phyloP scores from a whole-genome alignment of 148 eudicot genomes.

The Rheum nobile region DNA sequence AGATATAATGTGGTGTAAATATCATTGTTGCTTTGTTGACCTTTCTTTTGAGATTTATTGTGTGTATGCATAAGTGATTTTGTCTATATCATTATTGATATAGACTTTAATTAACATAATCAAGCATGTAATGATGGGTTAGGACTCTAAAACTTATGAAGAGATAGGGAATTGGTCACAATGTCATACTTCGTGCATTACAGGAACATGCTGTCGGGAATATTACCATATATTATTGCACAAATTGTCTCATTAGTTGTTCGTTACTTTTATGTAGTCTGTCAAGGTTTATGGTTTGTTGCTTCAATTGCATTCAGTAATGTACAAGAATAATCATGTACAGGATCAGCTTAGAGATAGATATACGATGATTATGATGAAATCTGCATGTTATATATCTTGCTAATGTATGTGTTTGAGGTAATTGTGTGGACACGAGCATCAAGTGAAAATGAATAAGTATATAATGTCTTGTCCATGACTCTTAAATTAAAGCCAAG shows the following conservation, averaged over 20 bases:
- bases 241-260: background rate
- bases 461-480: background rate
- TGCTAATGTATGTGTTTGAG: background rate
- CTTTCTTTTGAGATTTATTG: too few relatives aligned
- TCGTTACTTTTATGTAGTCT: background rate
- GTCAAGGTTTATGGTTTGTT: background rate
- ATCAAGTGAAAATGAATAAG: background rate
- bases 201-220: background rate
- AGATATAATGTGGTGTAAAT: too few relatives aligned
- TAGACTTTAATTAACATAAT: too few relatives aligned
- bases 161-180: background rate
- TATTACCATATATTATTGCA: background rate
- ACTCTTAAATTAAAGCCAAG: background rate
- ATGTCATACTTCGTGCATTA: too few relatives aligned
- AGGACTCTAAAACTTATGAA: background rate
- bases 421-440: background rate
- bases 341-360: background rate
- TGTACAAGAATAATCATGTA: background rate
- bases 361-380: background rate
- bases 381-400: background rate
- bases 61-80: too few relatives aligned
- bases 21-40: too few relatives aligned
- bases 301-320: background rate
- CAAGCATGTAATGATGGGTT: background rate
- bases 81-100: too few relatives aligned